phyloP scores from a whole-genome alignment of 2,329 filamentous ascomycete genomes.

The Teratosphaeria epicoccoides region DNA sequence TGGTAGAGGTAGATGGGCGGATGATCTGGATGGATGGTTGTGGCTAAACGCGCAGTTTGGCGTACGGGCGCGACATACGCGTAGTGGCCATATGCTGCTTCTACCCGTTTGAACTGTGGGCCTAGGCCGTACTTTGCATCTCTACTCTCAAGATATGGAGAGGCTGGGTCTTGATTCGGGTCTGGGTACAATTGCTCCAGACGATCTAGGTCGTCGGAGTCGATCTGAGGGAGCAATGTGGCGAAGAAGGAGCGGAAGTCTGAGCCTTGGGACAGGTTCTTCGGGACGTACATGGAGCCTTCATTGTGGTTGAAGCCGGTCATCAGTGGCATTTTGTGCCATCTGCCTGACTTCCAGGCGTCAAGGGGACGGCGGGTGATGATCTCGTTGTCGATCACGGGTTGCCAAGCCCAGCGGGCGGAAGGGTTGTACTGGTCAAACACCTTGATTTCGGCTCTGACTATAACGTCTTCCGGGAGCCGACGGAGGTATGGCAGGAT shows the following conservation, averaged over 20 bases:
- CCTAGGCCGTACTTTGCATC: slow-evolving; percentile 31
- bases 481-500: slow-evolving; percentile 35
- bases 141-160: slow-evolving; percentile 32
- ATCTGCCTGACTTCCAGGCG: slow-evolving; percentile 45
- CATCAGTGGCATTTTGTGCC: slow-evolving; percentile 51
- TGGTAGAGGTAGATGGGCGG: slow-evolving; percentile 47
- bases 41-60: slow-evolving; percentile 43
- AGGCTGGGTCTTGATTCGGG: slow-evolving; percentile 33
- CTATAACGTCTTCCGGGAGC: slow-evolving; percentile 27
- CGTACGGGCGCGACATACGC: slow-evolving; percentile 55
- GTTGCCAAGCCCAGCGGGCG: slow-evolving; percentile 53
- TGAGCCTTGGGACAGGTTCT: slow-evolving; percentile 33
- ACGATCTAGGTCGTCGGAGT: slow-evolving; percentile 39
- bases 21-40: slow-evolving; percentile 12
- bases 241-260: slow-evolving; percentile 53
- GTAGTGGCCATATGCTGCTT: slow-evolving; percentile 52
- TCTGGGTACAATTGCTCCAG: slow-evolving; percentile 55
- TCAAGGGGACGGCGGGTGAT: slow-evolving; percentile 49
- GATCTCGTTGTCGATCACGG: slow-evolving; percentile 52
- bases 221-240: slow-evolving; percentile 49
- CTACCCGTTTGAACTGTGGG: slow-evolving; percentile 45
- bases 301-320: slow-evolving; percentile 64
- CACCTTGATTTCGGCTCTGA: slow-evolving; percentile 31
- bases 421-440: slow-evolving; percentile 39
- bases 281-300: slow-evolving; percentile 53